These are phyloP conservation scores for Candida ipomoeae DNA, from an alignment of 805 yeast genomes.

Conservation along the genomic window DNA sequence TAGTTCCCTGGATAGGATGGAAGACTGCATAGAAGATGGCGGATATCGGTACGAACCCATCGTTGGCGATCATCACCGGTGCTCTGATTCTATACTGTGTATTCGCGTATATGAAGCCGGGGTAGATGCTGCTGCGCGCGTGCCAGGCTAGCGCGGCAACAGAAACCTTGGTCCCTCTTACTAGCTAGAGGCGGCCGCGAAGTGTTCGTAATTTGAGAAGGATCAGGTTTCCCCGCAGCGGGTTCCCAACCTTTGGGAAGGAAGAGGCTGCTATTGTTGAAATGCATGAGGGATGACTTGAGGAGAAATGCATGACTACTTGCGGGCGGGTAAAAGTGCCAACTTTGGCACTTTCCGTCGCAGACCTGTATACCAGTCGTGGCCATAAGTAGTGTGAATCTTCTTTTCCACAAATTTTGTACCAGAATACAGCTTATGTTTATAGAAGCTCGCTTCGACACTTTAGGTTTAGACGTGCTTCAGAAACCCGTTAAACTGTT, in stretches of 20 bases:
- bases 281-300: not conserved
- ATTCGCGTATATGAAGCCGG: not conserved
- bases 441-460: no score
- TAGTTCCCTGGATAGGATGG: constrained; percentile 94
- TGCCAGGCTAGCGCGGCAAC: not conserved
- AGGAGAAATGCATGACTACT: not conserved
- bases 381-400: no score
- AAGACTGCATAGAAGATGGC: constrained; percentile 88
- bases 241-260: not conserved
- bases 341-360: not conserved
- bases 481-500: no score
- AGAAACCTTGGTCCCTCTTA: not conserved
- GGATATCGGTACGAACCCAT: constrained; percentile 83
- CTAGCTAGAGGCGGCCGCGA: not conserved
- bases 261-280: not conserved
- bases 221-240: not conserved
- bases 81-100: not conserved
- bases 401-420: no score
- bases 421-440: no score
- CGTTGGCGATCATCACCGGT: constrained; percentile 29
- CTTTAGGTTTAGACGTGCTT: no score
- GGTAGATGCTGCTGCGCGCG: not conserved
- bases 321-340: not conserved
- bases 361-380: not conserved
- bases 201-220: not conserved